Evolutionary conservation across 2,329 filamentous ascomycete genomes (phyloP).

Genomic region (Chrysoporthe austroafricana): DNA sequence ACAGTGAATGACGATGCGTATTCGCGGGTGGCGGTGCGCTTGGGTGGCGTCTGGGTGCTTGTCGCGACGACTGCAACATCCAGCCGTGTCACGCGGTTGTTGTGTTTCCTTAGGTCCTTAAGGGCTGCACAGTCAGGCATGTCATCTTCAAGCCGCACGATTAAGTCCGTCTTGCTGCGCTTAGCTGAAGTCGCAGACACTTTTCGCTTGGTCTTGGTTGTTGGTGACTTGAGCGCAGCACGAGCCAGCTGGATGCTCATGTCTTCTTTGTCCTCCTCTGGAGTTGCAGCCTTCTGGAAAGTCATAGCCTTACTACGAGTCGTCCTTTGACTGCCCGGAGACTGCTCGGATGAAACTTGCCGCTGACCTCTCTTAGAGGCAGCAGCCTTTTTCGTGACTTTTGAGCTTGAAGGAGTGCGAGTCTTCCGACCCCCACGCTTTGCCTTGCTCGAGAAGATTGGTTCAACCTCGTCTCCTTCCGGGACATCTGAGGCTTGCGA

Average conservation of each 20-base stretch:
- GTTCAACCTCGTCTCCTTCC: slow-evolving; percentile 17
- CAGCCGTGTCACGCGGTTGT: slow-evolving; percentile 40
- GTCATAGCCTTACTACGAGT: slow-evolving; percentile 30
- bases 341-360: slow-evolving; percentile 17
- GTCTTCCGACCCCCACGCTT: slow-evolving; percentile 12
- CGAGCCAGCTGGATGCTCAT: slow-evolving; percentile 38
- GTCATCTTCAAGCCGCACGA: slow-evolving; percentile 50
- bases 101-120: slow-evolving; percentile 53
- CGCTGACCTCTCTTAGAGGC: slow-evolving; percentile 16
- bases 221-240: slow-evolving; percentile 37
- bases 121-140: slow-evolving; percentile 59
- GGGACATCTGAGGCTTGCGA: slow-evolving; percentile 21
- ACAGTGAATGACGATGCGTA: slow-evolving; percentile 63
- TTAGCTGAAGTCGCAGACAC: slow-evolving; percentile 16
- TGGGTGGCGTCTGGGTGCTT: slow-evolving; percentile 52
- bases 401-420: slow-evolving; percentile 5
- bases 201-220: slow-evolving; percentile 32
- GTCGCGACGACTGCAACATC: slow-evolving; percentile 62
- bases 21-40: slow-evolving; percentile 60
- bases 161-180: slow-evolving; percentile 49
- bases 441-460: slow-evolving; percentile 6
- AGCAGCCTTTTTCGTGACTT: slow-evolving; percentile 5
- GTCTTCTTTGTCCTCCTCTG: slow-evolving; percentile 33
- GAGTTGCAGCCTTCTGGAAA: slow-evolving; percentile 24
- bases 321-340: slow-evolving; percentile 20